Conservation (phyloP, 768 basidiomycete species). For the Serendipita vermifera region DNA sequence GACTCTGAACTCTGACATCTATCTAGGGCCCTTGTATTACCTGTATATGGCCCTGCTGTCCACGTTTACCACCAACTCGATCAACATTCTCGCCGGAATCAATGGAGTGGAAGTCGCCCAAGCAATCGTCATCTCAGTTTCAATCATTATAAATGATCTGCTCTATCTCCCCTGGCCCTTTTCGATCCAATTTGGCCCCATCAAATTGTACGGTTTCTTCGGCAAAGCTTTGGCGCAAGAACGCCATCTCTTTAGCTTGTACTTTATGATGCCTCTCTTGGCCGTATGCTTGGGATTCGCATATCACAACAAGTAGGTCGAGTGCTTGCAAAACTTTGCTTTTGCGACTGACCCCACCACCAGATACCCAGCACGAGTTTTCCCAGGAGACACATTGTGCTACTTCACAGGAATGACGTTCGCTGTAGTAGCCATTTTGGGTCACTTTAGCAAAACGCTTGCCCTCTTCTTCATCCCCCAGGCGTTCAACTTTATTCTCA, state of each 20-base stretch:
- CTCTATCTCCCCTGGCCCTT: constrained; percentile 90
- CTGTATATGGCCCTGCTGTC: constrained; percentile 92
- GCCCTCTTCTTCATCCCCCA: constrained; percentile 96
- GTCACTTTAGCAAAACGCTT: constrained; percentile 93
- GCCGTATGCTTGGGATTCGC: constrained; percentile 83
- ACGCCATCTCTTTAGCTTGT: constrained; percentile 87
- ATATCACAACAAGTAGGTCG: constrained; percentile 85
- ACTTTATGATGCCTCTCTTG: constrained; percentile 92
- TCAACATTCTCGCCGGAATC: constrained; percentile 96
- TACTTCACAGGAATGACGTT: constrained; percentile 99
- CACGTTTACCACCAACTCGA: constrained; percentile 93
- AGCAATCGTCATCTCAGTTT: constrained; percentile 80
- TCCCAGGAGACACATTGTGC: constrained; percentile 94
- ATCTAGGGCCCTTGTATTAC: constrained; percentile 82
- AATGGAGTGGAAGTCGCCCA: constrained; percentile 95
- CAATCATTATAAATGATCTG: constrained; percentile 83
- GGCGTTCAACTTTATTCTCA: constrained; percentile 92
- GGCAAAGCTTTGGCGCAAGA: constrained; percentile 70
- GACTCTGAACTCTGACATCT: constrained; percentile 7
- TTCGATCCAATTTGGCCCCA: constrained; percentile 15
- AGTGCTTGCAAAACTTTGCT: background rate
- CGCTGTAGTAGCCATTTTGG: constrained; percentile 92
- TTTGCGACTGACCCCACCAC: background rate
- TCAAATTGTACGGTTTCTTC: constrained; percentile 5
- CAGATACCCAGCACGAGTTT: constrained; percentile 93